Evolutionary conservation across 352 stramenopile genomes (phyloP).

Genomic region (Phytophthora sp.): DNA sequence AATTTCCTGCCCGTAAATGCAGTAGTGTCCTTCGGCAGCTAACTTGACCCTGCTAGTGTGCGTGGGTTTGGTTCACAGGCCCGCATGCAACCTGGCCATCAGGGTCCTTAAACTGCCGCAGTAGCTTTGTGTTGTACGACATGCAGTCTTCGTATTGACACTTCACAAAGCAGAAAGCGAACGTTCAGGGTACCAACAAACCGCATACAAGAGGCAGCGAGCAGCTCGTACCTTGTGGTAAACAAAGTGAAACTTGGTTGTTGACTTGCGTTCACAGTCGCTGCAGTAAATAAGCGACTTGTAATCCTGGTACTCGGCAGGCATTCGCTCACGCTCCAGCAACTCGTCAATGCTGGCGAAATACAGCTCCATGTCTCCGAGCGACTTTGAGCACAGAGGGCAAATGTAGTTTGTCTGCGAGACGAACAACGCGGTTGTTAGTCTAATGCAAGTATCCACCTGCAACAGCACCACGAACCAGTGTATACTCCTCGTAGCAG

Average conservation of each 20-base stretch:
- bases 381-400: slow-evolving; percentile 94
- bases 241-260: slow-evolving; percentile 84
- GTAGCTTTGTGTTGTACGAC: slow-evolving; percentile 88
- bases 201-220: not conserved
- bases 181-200: not conserved
- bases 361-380: slow-evolving; percentile 94
- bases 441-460: too few relatives aligned
- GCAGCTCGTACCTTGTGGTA: slow-evolving; percentile 77
- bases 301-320: slow-evolving; percentile 73
- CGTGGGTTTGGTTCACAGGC: slow-evolving; percentile 9
- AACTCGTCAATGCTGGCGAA: slow-evolving; percentile 89
- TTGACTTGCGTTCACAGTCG: slow-evolving; percentile 87
- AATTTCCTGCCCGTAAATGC: not conserved
- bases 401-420: slow-evolving; percentile 93
- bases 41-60: not conserved
- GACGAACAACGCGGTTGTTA: slow-evolving; percentile 7
- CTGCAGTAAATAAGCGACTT: slow-evolving; percentile 86
- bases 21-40: not conserved
- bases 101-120: slow-evolving; percentile 72
- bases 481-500: slow-evolving; percentile 95
- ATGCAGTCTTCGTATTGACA: slow-evolving; percentile 79
- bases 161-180: slow-evolving; percentile 31
- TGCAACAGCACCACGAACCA: slow-evolving; percentile 39
- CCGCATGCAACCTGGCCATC: slow-evolving; percentile 36
- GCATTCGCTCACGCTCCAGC: slow-evolving; percentile 82